Evolutionary conservation across 345 rosid genomes (phyloP), one percentile per base, ranked within the genome.

Genomic region (Bretschneidera sinensis): DNA sequence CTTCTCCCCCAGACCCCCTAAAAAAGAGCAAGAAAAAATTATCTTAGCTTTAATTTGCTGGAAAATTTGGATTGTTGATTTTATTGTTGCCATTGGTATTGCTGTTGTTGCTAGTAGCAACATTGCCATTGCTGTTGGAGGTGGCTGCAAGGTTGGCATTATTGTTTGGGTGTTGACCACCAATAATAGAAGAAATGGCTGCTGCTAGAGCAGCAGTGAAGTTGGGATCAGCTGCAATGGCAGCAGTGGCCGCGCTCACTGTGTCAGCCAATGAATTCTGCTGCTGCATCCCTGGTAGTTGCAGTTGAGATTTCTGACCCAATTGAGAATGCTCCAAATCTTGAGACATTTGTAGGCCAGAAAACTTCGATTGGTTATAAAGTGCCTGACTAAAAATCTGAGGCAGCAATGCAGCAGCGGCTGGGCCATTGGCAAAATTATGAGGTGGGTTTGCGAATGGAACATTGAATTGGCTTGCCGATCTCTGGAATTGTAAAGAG

Each of bases 171-270:
- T 59, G 76, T 23, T 77, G 54, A 22, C 71, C 74, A 7, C 85
- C 81, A 9, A 86, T 83, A 31, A 86, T 73, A 18, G 87, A 74
- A 21, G 80, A 66, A 58, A 86, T 81, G 22, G 92, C 87, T 1
- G 87, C 85, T 0, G 87, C 92, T 17, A 86, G 60, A 61, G 92
- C 89, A 0, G 87, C 87, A 2, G 85, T 81, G 83, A 86, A 83
- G 64, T 76, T 78, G 6, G 87, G 89, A 62, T 86, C 86, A 17
- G 84, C 75, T 0, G 85, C 61, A 17, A n/a, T n/a, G n/a, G n/a
- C n/a, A n/a, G n/a, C n/a, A n/a, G n/a, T n/a, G n/a, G 81, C 78
- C 0, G 78, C 82, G 6, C 55, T 70, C 35, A 76, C 72, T 0
- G 69, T 61, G 43, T 76, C 87, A 20, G 77, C 72, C 63, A 79